These are phyloP conservation scores for Mariannaea sp. DNA, from an alignment of 2,329 filamentous ascomycete species.

Conservation along the genomic window DNA sequence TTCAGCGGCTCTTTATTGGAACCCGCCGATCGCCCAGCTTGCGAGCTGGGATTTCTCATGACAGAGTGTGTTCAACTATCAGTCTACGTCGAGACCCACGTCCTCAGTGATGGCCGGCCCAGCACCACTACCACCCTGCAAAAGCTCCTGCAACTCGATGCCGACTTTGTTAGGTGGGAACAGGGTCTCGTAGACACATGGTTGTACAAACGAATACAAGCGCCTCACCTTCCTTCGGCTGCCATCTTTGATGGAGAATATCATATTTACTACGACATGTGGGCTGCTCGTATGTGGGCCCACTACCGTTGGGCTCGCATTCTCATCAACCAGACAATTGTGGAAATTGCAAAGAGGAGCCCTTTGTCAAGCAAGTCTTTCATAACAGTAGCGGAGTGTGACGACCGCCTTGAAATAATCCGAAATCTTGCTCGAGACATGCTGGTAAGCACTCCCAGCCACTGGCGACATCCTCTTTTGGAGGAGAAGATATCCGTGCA, in stretches of 20 bases:
- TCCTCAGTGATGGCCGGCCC: slow-evolving; percentile 45
- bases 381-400: slow-evolving; percentile 39
- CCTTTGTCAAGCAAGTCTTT: slow-evolving; percentile 45
- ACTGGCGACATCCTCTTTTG: slow-evolving; percentile 57
- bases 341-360: slow-evolving; percentile 46
- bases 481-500: slow-evolving; percentile 44
- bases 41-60: slow-evolving; percentile 49
- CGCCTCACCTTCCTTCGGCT: slow-evolving; percentile 42
- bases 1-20: slow-evolving; percentile 44
- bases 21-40: slow-evolving; percentile 45
- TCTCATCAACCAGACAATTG: slow-evolving; percentile 55
- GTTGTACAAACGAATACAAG: slow-evolving; percentile 43
- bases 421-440: slow-evolving; percentile 49
- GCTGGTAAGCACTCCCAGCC: slow-evolving; percentile 53
- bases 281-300: slow-evolving; percentile 60
- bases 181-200: slow-evolving; percentile 42
- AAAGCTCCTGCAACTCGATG: slow-evolving; percentile 48
- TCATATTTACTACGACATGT: slow-evolving; percentile 60
- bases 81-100: slow-evolving; percentile 41
- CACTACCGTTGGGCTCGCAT: slow-evolving; percentile 65
- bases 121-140: slow-evolving; percentile 44
- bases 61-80: slow-evolving; percentile 49
- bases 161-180: slow-evolving; percentile 48
- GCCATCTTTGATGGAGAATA: slow-evolving; percentile 58
- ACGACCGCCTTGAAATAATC: slow-evolving; percentile 43